Percentiles rank a stretch among this genome's conserved stretches.
phyloP scores from a whole-genome alignment of 1,284 basidiomycete genomes.

The Puccinia brachypodii region DNA sequence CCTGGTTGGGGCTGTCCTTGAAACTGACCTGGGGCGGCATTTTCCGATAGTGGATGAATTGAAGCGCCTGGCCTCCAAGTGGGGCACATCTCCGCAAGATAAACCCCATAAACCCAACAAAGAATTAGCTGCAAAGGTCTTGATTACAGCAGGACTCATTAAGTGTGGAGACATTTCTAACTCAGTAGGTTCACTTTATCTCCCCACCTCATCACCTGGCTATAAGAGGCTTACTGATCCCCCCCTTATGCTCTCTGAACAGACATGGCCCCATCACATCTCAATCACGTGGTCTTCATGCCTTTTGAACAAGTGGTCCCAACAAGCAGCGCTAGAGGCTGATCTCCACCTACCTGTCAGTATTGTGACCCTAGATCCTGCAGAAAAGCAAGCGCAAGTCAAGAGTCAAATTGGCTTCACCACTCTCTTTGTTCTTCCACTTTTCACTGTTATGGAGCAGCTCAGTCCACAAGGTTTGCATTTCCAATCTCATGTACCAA shows the following conservation, averaged over 20 bases:
- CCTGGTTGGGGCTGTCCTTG: slow-evolving; percentile 75
- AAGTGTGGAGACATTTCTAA: slow-evolving; percentile 97
- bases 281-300: slow-evolving; percentile 87
- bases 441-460: slow-evolving; percentile 69
- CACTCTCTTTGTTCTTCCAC: slow-evolving; percentile 73
- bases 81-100: slow-evolving; percentile 49
- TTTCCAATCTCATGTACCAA: not conserved
- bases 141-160: slow-evolving; percentile 84
- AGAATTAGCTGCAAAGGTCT: slow-evolving; percentile 64
- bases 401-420: slow-evolving; percentile 88
- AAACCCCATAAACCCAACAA: slow-evolving; percentile 51
- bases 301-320: slow-evolving; percentile 81
- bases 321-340: slow-evolving; percentile 77
- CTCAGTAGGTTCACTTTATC: slow-evolving; percentile 63
- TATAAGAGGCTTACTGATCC: slow-evolving; percentile 57
- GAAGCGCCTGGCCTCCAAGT: slow-evolving; percentile 56
- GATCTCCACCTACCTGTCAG: slow-evolving; percentile 75
- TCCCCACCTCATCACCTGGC: not conserved
- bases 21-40: slow-evolving; percentile 91
- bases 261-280: slow-evolving; percentile 86
- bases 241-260: slow-evolving; percentile 14
- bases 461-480: slow-evolving; percentile 30
- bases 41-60: slow-evolving; percentile 76
- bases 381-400: slow-evolving; percentile 66
- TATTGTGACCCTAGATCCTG: slow-evolving; percentile 59